phyloP scores from a whole-genome alignment of 202 grass and related monocot species.

The Setaria italica region DNA sequence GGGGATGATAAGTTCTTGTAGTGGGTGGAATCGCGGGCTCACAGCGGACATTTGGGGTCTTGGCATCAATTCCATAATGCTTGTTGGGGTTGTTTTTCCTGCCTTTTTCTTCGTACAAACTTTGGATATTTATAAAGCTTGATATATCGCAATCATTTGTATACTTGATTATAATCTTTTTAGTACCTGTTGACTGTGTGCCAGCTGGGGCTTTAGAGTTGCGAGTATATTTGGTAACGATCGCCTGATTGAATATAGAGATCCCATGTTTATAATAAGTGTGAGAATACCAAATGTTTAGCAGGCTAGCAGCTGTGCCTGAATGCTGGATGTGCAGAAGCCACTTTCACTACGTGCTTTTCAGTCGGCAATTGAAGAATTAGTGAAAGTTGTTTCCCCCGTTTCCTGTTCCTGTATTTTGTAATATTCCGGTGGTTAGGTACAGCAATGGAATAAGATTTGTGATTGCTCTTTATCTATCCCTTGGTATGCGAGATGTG shows the following conservation, averaged over 20 bases:
- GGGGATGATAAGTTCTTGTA: neutral
- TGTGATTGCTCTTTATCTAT: constrained; percentile 6
- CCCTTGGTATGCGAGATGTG: constrained; percentile 17
- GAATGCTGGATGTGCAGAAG: neutral
- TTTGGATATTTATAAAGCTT: neutral
- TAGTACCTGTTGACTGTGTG: constrained; percentile 20
- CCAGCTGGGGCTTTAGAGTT: neutral
- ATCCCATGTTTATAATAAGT: neutral
- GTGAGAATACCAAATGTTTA: neutral
- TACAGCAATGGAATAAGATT: constrained; percentile 23
- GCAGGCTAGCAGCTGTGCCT: neutral
- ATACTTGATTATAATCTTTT: constrained; percentile 15
- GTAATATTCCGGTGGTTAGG: constrained; percentile 3
- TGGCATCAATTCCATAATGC: neutral
- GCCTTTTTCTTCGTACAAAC: neutral
- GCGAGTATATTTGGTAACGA: constrained; percentile 13
- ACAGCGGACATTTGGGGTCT: neutral
- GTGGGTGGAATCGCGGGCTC: neutral
- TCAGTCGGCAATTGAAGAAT: neutral
- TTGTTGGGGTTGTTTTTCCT: neutral
- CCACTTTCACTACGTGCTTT: constrained; percentile 8
- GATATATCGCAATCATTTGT: neutral
- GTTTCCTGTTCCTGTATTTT: neutral
- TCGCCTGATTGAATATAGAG: constrained; percentile 20
- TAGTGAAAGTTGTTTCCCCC: neutral